Evolutionary conservation across 2,329 filamentous ascomycete species (phyloP).

Genomic region (Cryphonectria parasitica): DNA sequence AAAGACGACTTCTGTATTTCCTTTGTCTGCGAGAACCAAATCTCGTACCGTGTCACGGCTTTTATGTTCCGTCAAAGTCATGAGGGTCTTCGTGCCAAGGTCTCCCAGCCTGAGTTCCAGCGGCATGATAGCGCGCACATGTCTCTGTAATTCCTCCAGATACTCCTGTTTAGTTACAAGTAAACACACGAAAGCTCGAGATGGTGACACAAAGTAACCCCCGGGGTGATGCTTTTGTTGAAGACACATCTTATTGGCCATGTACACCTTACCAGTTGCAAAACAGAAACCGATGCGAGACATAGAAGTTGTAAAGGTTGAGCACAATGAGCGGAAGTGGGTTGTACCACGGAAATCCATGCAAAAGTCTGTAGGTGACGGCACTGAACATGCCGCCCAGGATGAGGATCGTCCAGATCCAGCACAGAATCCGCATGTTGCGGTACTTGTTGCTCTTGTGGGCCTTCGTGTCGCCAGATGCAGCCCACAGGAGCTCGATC

Average conservation of each 20-base stretch:
- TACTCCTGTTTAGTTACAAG: neutral
- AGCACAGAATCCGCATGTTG: conserved; percentile 47
- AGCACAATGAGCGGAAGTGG: conserved; percentile 44
- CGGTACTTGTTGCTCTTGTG: conserved; percentile 48
- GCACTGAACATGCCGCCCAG: conserved; percentile 41
- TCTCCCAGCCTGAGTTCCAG: too few relatives aligned
- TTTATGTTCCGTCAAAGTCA: too few relatives aligned
- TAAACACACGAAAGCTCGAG: neutral
- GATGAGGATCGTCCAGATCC: conserved; percentile 42
- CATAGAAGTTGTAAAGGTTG: conserved; percentile 44
- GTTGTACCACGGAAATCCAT: conserved; percentile 44
- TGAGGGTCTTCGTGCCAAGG: too few relatives aligned
- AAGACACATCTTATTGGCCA: neutral
- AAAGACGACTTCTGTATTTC: too few relatives aligned
- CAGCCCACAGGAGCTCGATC: conserved; percentile 44
- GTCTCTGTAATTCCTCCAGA: too few relatives aligned
- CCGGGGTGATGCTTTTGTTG: neutral
- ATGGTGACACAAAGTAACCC: neutral
- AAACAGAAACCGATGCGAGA: conserved; percentile 45
- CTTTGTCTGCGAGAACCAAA: too few relatives aligned
- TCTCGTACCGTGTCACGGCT: too few relatives aligned
- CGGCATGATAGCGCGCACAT: too few relatives aligned
- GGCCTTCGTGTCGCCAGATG: conserved; percentile 44
- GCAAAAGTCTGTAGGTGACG: conserved; percentile 40
- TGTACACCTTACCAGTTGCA: conserved; percentile 35